Conservation (phyloP, 345 rosid species). For the Lepidium aucheri region DNA sequence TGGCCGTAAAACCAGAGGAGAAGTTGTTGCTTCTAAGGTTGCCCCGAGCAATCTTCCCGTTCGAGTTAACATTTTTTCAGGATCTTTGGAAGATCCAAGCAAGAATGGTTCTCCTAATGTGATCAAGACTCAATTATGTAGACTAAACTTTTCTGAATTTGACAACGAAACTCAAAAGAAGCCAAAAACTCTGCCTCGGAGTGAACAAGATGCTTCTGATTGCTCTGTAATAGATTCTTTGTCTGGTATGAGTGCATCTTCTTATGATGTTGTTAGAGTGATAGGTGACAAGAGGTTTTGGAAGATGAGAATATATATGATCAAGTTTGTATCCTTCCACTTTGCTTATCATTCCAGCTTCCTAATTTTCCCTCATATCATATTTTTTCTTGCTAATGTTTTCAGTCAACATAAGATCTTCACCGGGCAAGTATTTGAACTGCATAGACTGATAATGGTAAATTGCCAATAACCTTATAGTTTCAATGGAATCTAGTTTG, state of each 20-base stretch:
- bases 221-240: conserved; percentile 30
- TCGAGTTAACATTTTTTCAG: conserved; percentile 16
- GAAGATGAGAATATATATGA: conserved; percentile 60
- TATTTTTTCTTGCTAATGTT: conserved; percentile 10
- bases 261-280: conserved; percentile 51
- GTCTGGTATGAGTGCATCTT: conserved; percentile 35
- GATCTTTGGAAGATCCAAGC: conserved; percentile 16
- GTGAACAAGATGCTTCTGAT: conserved; percentile 23
- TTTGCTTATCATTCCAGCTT: neutral
- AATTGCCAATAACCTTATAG: neutral
- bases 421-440: conserved; percentile 61
- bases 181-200: conserved; percentile 19
- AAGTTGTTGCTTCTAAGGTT: conserved; percentile 14
- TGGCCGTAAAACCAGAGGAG: conserved; percentile 17
- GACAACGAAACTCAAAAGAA: conserved; percentile 23
- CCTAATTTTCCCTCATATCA: neutral
- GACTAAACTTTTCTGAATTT: conserved; percentile 22
- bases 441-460: conserved; percentile 80
- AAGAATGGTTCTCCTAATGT: conserved; percentile 18
- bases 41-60: conserved; percentile 13
- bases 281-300: conserved; percentile 68
- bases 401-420: conserved; percentile 79
- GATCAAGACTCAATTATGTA: conserved; percentile 32
- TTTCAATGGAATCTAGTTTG: neutral
- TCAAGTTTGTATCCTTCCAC: conserved; percentile 48